Conservation (phyloP, 768 basidiomycete genomes). For the Leccinum rimulosum region DNA sequence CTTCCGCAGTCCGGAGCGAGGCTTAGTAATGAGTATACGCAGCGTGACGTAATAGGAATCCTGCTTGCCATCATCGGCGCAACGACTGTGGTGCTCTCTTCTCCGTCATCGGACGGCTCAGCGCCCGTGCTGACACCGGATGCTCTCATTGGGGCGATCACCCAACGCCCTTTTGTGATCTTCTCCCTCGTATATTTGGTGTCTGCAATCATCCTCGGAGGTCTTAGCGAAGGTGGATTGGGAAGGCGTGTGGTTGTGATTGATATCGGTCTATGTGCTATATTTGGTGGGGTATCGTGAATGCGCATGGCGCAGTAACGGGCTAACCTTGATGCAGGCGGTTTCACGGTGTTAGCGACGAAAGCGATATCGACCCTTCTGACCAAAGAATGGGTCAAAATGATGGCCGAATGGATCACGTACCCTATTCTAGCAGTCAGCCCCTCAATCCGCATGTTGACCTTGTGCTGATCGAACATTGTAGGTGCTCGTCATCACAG, state of each 20-base stretch:
- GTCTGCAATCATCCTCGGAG: conserved; percentile 54
- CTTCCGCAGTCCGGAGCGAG: conserved; percentile 1
- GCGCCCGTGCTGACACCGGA: conserved; percentile 56
- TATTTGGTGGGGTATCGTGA: conserved; percentile 56
- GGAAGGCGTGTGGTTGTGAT: conserved; percentile 75
- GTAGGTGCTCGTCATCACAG: conserved; percentile 70
- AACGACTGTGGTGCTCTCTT: conserved; percentile 85
- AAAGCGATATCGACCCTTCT: conserved; percentile 89
- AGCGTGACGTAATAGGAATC: conserved; percentile 81
- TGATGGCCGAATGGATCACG: conserved; percentile 79
- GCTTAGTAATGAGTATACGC: conserved; percentile 12
- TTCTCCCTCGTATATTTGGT: conserved; percentile 67
- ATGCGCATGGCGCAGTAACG: neutral
- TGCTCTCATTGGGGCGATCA: conserved; percentile 65
- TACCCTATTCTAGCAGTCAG: conserved; percentile 75
- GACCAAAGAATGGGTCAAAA: conserved; percentile 70
- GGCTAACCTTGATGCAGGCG: conserved; percentile 46
- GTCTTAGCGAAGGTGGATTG: conserved; percentile 59
- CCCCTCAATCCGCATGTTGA: neutral
- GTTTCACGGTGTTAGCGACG: conserved; percentile 91
- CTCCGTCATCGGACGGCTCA: conserved; percentile 67
- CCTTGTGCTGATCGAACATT: conserved; percentile 8
- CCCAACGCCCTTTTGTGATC: conserved; percentile 67
- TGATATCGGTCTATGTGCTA: conserved; percentile 84
- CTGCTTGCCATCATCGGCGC: conserved; percentile 83